Conservation (phyloP, 257 asterid species). For the Sherardia arvensis region DNA sequence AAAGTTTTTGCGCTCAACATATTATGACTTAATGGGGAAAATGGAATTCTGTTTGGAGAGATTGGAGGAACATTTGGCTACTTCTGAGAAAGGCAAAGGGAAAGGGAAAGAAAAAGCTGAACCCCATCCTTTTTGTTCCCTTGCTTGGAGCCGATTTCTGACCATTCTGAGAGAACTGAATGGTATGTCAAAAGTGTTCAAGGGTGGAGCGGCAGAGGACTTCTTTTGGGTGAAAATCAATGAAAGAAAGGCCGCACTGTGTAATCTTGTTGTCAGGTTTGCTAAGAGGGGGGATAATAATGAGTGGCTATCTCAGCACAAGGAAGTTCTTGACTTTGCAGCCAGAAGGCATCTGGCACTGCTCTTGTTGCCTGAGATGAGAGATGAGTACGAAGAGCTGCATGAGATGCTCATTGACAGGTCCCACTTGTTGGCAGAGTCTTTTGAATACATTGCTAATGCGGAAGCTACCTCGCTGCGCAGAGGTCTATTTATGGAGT, state of each 20-base stretch:
- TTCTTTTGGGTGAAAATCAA: slow-evolving; percentile 56
- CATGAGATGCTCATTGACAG: slow-evolving; percentile 98
- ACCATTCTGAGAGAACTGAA: slow-evolving; percentile 57
- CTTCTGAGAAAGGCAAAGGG: slow-evolving; percentile 23
- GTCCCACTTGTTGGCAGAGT: slow-evolving; percentile 61
- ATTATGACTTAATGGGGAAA: slow-evolving; percentile 40
- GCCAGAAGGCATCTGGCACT: slow-evolving; percentile 70
- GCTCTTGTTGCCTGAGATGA: slow-evolving; percentile 81
- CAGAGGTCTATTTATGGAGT: slow-evolving; percentile 86
- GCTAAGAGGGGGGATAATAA: slow-evolving; percentile 68
- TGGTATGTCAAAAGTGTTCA: slow-evolving; percentile 45
- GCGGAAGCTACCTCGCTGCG: slow-evolving; percentile 61
- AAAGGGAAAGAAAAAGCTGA: slow-evolving; percentile 6
- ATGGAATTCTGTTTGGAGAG: slow-evolving; percentile 43
- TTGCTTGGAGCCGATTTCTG: slow-evolving; percentile 56
- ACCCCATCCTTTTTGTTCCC: slow-evolving; percentile 9
- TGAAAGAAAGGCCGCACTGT: slow-evolving; percentile 45
- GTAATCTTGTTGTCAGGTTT: slow-evolving; percentile 54
- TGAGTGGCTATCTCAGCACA: slow-evolving; percentile 61
- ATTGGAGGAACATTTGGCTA: slow-evolving; percentile 37
- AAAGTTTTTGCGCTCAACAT: slow-evolving; percentile 27
- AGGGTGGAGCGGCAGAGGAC: slow-evolving; percentile 41
- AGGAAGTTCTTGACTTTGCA: slow-evolving; percentile 74
- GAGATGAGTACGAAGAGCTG: slow-evolving; percentile 74
- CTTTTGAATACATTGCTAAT: slow-evolving; percentile 63